Conservation (phyloP, 2,329 filamentous ascomycete species). For the Cladosporium sp. region DNA sequence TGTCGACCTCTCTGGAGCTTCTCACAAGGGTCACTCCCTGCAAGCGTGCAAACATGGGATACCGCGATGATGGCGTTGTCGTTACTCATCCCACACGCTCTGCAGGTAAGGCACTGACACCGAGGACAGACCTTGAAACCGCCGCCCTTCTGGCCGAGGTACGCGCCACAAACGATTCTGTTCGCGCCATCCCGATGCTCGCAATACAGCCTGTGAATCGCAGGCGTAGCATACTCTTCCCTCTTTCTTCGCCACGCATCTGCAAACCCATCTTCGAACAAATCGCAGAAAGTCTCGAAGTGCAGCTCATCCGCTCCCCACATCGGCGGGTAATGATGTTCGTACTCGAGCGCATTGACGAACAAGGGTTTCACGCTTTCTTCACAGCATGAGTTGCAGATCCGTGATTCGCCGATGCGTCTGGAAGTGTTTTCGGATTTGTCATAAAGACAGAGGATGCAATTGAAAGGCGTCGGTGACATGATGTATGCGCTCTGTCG, state of each 20-base stretch:
- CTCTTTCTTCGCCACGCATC: not conserved
- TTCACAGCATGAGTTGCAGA: constrained; percentile 4
- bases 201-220: constrained; percentile 10
- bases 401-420: not conserved
- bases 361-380: constrained; percentile 10
- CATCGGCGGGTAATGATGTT: constrained; percentile 9
- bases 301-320: not conserved
- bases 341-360: constrained; percentile 11
- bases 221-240: constrained; percentile 10
- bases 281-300: not conserved
- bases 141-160: not conserved
- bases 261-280: not conserved
- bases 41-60: not conserved
- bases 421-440: not conserved
- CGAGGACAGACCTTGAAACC: not conserved
- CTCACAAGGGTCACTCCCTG: not conserved
- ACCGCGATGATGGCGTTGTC: not conserved
- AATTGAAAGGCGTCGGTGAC: not conserved
- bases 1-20: constrained; percentile 7
- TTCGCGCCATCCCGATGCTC: not conserved
- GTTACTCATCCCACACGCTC: not conserved
- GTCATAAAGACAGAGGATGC: not conserved
- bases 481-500: not conserved
- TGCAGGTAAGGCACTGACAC: not conserved
- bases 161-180: not conserved